These are phyloP conservation scores for Vitis rupestris DNA, from an alignment of 164 flowering plant species.

Conservation along the genomic window DNA sequence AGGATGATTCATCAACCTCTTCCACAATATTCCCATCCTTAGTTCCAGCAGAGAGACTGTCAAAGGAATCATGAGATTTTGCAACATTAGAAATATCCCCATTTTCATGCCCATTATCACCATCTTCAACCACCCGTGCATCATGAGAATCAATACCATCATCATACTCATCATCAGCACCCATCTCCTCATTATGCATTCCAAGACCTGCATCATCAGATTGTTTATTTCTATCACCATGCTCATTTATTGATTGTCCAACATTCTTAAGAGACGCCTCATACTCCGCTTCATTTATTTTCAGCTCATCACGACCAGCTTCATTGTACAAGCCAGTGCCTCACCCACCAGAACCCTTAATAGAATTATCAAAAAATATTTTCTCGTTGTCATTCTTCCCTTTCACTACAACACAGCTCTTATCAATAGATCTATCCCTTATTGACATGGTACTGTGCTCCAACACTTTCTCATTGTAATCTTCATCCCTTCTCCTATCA, in stretches of 20 bases:
- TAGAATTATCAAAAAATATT: conserved; percentile 15
- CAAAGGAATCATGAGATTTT: too few species aligned
- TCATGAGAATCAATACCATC: conserved; percentile 77
- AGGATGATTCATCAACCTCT: conserved; percentile 22
- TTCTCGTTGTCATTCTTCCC: conserved; percentile 19
- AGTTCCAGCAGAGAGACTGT: too few species aligned
- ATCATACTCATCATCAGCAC: conserved; percentile 73
- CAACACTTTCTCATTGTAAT: conserved; percentile 67
- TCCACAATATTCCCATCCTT: too few species aligned
- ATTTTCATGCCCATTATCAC: too few species aligned
- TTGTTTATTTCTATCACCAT: conserved; percentile 18
- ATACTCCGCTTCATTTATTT: conserved; percentile 81
- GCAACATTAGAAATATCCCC: too few species aligned
- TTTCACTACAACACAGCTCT: conserved; percentile 14
- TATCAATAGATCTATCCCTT: conserved; percentile 24
- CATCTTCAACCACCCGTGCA: conserved; percentile 12
- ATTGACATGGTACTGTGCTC: conserved; percentile 24
- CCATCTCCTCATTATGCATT: conserved; percentile 33
- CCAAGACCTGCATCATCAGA: conserved; percentile 25
- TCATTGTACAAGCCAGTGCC: conserved; percentile 81
- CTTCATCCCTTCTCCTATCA: conserved; percentile 93
- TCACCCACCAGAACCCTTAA: conserved; percentile 20
- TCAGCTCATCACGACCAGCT: conserved; percentile 89
- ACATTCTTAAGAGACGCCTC: conserved; percentile 68
- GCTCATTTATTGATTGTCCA: conserved; percentile 24